Conservation (phyloP, 2,329 filamentous ascomycete genomes). For the Colletotrichum costaricense region DNA sequence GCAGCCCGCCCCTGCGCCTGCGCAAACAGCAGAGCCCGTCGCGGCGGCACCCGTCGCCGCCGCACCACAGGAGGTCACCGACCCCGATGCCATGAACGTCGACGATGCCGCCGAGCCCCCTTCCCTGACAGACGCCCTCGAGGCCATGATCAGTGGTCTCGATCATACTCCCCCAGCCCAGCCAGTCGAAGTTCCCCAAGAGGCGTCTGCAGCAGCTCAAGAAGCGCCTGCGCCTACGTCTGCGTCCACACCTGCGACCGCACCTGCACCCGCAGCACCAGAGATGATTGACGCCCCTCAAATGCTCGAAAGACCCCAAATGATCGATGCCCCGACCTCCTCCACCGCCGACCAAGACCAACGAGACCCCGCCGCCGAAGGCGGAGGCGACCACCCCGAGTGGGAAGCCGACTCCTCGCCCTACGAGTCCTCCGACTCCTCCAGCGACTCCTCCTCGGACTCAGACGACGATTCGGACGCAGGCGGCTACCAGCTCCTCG, state of each 20-base stretch:
- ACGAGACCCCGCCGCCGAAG: constrained; percentile 40
- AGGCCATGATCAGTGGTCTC: constrained; percentile 56
- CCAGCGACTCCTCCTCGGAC: constrained; percentile 66
- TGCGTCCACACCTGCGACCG: background rate
- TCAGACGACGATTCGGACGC: constrained; percentile 65
- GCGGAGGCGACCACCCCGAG: constrained; percentile 68
- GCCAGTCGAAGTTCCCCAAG: background rate
- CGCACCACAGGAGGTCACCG: background rate
- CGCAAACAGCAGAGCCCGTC: too few relatives aligned
- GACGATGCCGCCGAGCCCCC: constrained; percentile 50
- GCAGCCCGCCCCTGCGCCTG: background rate
- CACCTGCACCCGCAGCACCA: background rate
- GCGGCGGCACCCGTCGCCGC: constrained; percentile 20
- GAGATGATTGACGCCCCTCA: background rate
- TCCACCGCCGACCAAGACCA: background rate
- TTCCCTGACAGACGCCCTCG: constrained; percentile 55
- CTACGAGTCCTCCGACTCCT: constrained; percentile 73
- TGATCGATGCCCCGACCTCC: background rate
- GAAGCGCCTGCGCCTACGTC: background rate
- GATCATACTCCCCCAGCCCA: constrained; percentile 31
- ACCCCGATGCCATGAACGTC: constrained; percentile 49
- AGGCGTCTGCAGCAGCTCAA: background rate
- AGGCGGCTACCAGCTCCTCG: constrained; percentile 77
- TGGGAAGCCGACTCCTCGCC: constrained; percentile 88
- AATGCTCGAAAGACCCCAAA: background rate